These are phyloP conservation scores for Neonothopanus nambi DNA, from an alignment of 1,284 basidiomycete species.

Conservation along the genomic window DNA sequence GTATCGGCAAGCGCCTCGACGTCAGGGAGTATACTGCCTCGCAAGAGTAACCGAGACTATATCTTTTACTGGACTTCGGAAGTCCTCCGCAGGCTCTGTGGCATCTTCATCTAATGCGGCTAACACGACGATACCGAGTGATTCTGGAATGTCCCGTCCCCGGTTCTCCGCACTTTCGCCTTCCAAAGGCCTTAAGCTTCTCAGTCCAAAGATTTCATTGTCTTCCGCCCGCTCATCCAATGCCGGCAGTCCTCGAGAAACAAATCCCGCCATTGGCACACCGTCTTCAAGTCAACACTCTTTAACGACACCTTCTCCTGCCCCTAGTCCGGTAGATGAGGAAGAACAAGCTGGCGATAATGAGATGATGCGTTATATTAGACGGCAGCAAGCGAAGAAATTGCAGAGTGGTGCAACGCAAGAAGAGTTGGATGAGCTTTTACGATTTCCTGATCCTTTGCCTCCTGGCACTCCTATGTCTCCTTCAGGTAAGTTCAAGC, in stretches of 20 bases:
- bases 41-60: slow-evolving; percentile 75
- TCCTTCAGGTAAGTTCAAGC: too few species aligned
- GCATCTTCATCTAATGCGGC: slow-evolving; percentile 54
- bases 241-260: slow-evolving; percentile 48
- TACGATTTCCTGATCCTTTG: slow-evolving; percentile 94
- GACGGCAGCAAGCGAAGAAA: slow-evolving; percentile 87
- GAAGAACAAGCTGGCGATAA: slow-evolving; percentile 92
- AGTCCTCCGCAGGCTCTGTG: slow-evolving; percentile 77
- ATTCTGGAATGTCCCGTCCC: slow-evolving; percentile 45
- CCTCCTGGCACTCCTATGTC: too few species aligned
- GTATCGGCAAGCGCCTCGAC: slow-evolving; percentile 50
- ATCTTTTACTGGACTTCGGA: slow-evolving; percentile 72
- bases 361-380: slow-evolving; percentile 96
- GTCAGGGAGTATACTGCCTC: slow-evolving; percentile 41
- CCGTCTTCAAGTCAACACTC: slow-evolving; percentile 77
- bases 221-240: slow-evolving; percentile 56
- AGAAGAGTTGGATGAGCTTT: slow-evolving; percentile 85
- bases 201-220: slow-evolving; percentile 74
- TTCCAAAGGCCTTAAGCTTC: slow-evolving; percentile 76
- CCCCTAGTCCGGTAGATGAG: slow-evolving; percentile 76
- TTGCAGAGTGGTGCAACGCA: slow-evolving; percentile 81
- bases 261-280: slow-evolving; percentile 55
- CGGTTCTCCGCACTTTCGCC: slow-evolving; percentile 80
- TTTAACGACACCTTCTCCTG: slow-evolving; percentile 79
- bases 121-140: slow-evolving; percentile 39